phyloP scores from a whole-genome alignment of 2,329 filamentous ascomycete genomes.

The Botrytis squamosa region DNA sequence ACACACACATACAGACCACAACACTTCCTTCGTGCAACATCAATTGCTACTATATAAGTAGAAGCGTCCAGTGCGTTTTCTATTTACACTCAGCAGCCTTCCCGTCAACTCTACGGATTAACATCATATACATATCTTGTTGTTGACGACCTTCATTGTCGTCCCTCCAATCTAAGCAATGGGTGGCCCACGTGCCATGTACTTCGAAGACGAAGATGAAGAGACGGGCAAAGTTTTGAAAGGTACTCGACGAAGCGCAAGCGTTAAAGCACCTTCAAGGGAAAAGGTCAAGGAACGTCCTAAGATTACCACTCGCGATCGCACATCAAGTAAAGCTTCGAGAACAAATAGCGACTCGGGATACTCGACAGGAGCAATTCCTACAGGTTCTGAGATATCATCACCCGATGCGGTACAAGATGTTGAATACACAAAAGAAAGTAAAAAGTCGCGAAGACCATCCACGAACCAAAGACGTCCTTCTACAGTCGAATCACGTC shows the following conservation, averaged over 20 bases:
- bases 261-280: slow-evolving; percentile 23
- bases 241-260: slow-evolving; percentile 32
- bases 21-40: slow-evolving; percentile 14
- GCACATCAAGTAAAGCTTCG: slow-evolving; percentile 18
- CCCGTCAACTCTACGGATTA: background rate
- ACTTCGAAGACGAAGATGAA: slow-evolving; percentile 35
- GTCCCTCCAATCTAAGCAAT: slow-evolving; percentile 22
- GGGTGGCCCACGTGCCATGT: slow-evolving; percentile 31
- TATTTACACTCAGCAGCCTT: background rate
- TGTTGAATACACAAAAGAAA: slow-evolving; percentile 8
- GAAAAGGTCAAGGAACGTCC: slow-evolving; percentile 24
- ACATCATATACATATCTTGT: background rate
- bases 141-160: slow-evolving; percentile 18
- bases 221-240: slow-evolving; percentile 28
- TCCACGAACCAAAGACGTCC: slow-evolving; percentile 5
- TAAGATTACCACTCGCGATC: slow-evolving; percentile 14
- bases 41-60: slow-evolving; percentile 20
- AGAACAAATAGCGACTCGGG: slow-evolving; percentile 22
- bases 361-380: slow-evolving; percentile 20
- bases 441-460: slow-evolving; percentile 14
- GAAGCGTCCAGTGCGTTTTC: slow-evolving; percentile 4
- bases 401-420: slow-evolving; percentile 9
- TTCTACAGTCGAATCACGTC: slow-evolving; percentile 10
- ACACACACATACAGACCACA: background rate
- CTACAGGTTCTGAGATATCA: slow-evolving; percentile 17